A percentile compares a stretch with the other conserved stretches of the same genome.
These are phyloP conservation scores for Thermomucor indicae-seudaticae DNA, from an alignment of 371 early-diverging fungal species.

Conservation along the genomic window DNA sequence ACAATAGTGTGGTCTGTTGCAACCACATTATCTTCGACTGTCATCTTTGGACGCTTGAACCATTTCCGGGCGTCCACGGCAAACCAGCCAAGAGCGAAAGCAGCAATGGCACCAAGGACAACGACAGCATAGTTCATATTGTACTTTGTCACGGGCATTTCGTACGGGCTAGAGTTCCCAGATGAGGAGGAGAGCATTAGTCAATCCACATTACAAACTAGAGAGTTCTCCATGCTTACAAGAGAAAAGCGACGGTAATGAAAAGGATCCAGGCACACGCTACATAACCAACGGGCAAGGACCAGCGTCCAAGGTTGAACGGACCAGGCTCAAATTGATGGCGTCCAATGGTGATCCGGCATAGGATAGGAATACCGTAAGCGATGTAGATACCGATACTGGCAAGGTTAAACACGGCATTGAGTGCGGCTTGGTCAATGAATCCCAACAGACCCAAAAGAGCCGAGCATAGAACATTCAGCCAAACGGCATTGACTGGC, in stretches of 20 bases:
- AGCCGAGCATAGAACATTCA: conserved; percentile 40
- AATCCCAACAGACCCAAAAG: conserved; percentile 41
- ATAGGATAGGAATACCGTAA: conserved; percentile 40
- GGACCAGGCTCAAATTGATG: conserved; percentile 15
- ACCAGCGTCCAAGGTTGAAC: conserved; percentile 12
- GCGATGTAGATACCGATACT: conserved; percentile 56
- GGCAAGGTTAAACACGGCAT: conserved; percentile 57
- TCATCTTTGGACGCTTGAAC: no score
- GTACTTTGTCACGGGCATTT: conserved; percentile 26
- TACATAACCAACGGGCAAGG: conserved; percentile 13
- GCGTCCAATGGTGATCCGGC: conserved; percentile 14
- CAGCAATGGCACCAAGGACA: conserved; percentile 29
- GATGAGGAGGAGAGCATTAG: conserved; percentile 38
- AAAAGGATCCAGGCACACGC: conserved; percentile 16
- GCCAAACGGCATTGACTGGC: conserved; percentile 56
- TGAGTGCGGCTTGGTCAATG: conserved; percentile 38
- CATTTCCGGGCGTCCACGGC: conserved; percentile 10
- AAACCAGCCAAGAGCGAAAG: conserved; percentile 11
- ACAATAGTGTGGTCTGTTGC: no score
- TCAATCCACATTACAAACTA: conserved; percentile 16
- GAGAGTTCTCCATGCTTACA: not conserved
- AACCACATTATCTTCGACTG: no score
- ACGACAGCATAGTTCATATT: conserved; percentile 54
- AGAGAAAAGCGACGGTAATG: conserved; percentile 36
- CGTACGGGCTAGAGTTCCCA: conserved; percentile 41